phyloP scores from a whole-genome alignment of 306 rosid genomes.

The Prunus salicina region DNA sequence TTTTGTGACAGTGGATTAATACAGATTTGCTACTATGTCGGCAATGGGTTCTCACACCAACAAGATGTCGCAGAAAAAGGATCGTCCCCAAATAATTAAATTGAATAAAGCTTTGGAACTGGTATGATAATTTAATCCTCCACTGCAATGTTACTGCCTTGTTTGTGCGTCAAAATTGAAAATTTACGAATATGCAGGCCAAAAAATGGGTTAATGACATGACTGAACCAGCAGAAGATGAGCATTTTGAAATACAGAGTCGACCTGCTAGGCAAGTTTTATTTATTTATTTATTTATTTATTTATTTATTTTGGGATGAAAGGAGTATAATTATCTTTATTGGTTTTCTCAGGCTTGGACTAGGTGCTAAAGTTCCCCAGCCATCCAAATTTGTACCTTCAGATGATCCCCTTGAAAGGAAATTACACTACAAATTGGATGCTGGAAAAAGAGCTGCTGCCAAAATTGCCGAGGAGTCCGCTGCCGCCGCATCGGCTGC shows the following conservation, averaged over 20 bases:
- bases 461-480: constrained; percentile 43
- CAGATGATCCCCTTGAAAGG: constrained; percentile 63
- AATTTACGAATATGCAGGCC: constrained; percentile 52
- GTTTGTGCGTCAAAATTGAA: not conserved
- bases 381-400: constrained; percentile 48
- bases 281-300: no score
- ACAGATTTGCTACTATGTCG: no score
- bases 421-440: constrained; percentile 57
- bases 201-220: constrained; percentile 68
- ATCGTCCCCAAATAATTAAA: constrained; percentile 56
- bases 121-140: constrained; percentile 39
- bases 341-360: constrained; percentile 61
- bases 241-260: constrained; percentile 32
- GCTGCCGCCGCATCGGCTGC: constrained; percentile 7
- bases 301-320: not conserved
- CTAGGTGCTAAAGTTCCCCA: constrained; percentile 75
- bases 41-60: constrained; percentile 10
- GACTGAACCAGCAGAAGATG: constrained; percentile 53
- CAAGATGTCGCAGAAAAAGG: constrained; percentile 36
- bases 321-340: constrained; percentile 9
- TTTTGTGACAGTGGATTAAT: no score
- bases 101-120: constrained; percentile 63
- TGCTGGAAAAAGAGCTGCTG: constrained; percentile 51
- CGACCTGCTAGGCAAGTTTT: constrained; percentile 56
- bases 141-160: not conserved